Evolutionary conservation across 176 grass and related monocot species (phyloP).

Genomic region (Aegilops longissima): DNA sequence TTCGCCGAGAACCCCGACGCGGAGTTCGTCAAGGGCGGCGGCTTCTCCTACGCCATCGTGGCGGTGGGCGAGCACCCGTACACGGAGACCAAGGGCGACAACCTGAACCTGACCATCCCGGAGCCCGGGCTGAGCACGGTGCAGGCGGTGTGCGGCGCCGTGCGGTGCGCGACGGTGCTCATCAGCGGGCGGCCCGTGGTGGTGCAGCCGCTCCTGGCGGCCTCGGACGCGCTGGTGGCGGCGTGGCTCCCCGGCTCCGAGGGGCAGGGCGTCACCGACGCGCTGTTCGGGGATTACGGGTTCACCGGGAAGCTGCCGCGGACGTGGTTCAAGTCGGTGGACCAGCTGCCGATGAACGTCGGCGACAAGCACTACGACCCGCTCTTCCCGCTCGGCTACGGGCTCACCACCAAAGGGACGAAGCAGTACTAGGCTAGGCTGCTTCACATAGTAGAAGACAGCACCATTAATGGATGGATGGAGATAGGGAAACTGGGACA

Average conservation of each 20-base stretch:
- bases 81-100: conserved; percentile 74
- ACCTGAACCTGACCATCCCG: conserved; percentile 82
- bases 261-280: conserved; percentile 77
- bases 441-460: neutral
- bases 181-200: conserved; percentile 82
- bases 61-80: conserved; percentile 81
- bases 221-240: conserved; percentile 63
- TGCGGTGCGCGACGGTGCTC: conserved; percentile 60
- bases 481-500: neutral
- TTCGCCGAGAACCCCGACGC: conserved; percentile 77
- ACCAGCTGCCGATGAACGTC: conserved; percentile 90
- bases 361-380: conserved; percentile 76
- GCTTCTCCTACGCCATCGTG: conserved; percentile 81
- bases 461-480: neutral
- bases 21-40: conserved; percentile 53
- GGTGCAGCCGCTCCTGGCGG: conserved; percentile 59
- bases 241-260: conserved; percentile 81
- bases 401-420: conserved; percentile 55
- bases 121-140: conserved; percentile 75
- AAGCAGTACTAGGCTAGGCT: conserved; percentile 16
- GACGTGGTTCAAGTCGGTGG: conserved; percentile 90
- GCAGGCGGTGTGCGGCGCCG: conserved; percentile 52
- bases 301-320: conserved; percentile 75
- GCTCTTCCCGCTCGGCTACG: conserved; percentile 70
- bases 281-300: conserved; percentile 78